A percentile compares a stretch with the other conserved stretches of the same genome.
Evolutionary conservation across 192 early-diverging fungal species (phyloP).

Genomic region (Coemansia sp.): DNA sequence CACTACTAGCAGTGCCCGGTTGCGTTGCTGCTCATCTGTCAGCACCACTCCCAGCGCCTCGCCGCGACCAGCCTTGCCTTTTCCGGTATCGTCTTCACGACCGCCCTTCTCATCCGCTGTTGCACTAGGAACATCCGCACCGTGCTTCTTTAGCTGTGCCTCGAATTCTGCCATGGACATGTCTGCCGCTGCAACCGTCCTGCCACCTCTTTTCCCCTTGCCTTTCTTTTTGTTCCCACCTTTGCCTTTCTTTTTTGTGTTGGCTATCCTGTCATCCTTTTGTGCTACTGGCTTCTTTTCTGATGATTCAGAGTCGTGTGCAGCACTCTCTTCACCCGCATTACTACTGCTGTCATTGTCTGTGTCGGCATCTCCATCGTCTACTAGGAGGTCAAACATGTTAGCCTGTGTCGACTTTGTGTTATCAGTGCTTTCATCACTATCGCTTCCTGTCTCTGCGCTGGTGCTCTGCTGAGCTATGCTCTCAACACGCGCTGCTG

Average conservation of each 20-base stretch:
- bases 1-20: conserved; percentile 36
- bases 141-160: conserved; percentile 30
- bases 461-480: conserved; percentile 2
- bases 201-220: conserved; percentile 15
- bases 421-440: neutral
- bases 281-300: neutral
- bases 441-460: conserved; percentile 6
- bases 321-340: neutral
- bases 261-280: neutral
- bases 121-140: conserved; percentile 14
- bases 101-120: conserved; percentile 11
- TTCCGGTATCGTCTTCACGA: conserved; percentile 4
- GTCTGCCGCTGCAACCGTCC: conserved; percentile 8
- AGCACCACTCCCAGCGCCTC: conserved; percentile 32
- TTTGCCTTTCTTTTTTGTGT: conserved; percentile 21
- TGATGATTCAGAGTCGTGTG: conserved; percentile 2
- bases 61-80: conserved; percentile 4
- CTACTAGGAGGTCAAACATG: conserved; percentile 49
- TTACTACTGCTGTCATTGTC: neutral
- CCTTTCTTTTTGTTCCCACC: conserved; percentile 4
- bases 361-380: conserved; percentile 6
- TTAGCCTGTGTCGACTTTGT: conserved; percentile 10
- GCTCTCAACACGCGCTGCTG: conserved; percentile 25
- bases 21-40: conserved; percentile 37
- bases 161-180: conserved; percentile 49